phyloP scores from a whole-genome alignment of 768 basidiomycete genomes.

The Pleurotus platypus region DNA sequence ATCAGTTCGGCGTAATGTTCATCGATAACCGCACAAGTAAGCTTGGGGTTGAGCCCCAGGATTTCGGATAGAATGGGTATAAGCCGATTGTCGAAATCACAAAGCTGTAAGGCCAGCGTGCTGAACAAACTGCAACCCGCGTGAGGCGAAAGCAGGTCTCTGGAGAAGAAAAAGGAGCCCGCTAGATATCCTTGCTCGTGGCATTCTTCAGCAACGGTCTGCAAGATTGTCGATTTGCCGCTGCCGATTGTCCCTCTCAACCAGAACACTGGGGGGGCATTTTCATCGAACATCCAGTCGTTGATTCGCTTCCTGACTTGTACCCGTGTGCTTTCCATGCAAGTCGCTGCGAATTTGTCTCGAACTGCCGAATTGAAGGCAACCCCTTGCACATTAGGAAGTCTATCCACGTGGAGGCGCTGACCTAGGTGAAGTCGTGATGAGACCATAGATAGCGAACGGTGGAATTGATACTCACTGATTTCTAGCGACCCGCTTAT shows the following conservation, averaged over 20 bases:
- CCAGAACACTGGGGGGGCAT: neutral
- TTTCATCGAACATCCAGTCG: neutral
- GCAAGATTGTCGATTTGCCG: slow-evolving; percentile 7
- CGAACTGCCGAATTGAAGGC: slow-evolving; percentile 1
- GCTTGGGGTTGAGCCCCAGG: neutral
- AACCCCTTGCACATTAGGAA: neutral
- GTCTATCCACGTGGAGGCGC: neutral
- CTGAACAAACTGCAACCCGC: neutral
- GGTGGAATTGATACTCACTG: neutral
- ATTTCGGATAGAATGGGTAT: neutral
- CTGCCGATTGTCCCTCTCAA: neutral
- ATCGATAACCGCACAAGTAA: neutral
- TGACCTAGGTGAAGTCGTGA: neutral
- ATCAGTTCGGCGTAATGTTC: slow-evolving; percentile 3
- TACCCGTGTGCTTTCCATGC: neutral
- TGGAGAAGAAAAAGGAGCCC: slow-evolving; percentile 8
- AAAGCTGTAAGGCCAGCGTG: slow-evolving; percentile 8
- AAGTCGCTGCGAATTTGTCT: neutral
- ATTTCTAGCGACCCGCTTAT: neutral
- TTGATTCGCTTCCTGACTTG: neutral
- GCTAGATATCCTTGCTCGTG: neutral
- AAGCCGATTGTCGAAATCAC: neutral
- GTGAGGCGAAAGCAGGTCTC: neutral
- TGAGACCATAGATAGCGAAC: neutral
- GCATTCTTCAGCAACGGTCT: slow-evolving; percentile 3